Percentiles rank a stretch among this genome's conserved stretches.
These are phyloP conservation scores for Pseudocercospora ulei DNA, from an alignment of 2,329 filamentous ascomycete genomes.

Conservation along the genomic window DNA sequence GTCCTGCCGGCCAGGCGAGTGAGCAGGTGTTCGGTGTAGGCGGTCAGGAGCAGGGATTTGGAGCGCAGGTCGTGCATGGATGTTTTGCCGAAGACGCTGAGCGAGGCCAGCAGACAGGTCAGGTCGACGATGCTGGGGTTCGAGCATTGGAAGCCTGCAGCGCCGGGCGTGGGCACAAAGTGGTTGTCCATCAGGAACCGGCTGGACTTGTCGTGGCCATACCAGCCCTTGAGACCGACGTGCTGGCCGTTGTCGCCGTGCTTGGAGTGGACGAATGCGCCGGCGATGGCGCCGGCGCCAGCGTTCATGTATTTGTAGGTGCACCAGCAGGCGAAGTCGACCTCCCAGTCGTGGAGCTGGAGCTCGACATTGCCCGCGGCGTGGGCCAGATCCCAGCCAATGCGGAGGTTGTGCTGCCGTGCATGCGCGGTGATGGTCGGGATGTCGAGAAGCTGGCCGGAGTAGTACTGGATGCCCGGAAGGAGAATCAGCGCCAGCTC, in stretches of 20 bases:
- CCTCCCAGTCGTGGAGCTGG: conserved; percentile 73
- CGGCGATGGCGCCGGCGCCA: conserved; percentile 73
- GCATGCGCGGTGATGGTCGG: conserved; percentile 67
- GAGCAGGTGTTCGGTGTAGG: conserved; percentile 64
- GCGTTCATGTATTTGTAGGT: conserved; percentile 91
- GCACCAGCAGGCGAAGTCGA: conserved; percentile 88
- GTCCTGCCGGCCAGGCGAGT: conserved; percentile 18
- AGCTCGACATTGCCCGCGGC: conserved; percentile 76
- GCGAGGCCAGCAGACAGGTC: conserved; percentile 58
- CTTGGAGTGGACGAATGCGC: conserved; percentile 66
- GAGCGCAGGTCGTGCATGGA: conserved; percentile 57
- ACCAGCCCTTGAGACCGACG: conserved; percentile 62
- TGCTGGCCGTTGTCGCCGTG: conserved; percentile 50
- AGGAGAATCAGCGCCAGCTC: conserved; percentile 67
- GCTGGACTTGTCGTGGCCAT: conserved; percentile 65
- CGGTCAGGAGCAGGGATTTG: conserved; percentile 64
- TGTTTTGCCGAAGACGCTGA: conserved; percentile 64
- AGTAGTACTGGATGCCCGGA: conserved; percentile 85
- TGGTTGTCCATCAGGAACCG: conserved; percentile 74
- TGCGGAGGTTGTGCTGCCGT: conserved; percentile 56
- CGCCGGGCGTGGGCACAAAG: conserved; percentile 68
- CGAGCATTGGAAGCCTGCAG: conserved; percentile 71
- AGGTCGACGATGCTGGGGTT: conserved; percentile 74
- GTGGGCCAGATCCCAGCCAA: conserved; percentile 84
- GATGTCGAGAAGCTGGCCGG: conserved; percentile 79